Evolutionary conservation across 2,329 filamentous ascomycete species (phyloP).

Genomic region (Macroventuria anomochaeta): DNA sequence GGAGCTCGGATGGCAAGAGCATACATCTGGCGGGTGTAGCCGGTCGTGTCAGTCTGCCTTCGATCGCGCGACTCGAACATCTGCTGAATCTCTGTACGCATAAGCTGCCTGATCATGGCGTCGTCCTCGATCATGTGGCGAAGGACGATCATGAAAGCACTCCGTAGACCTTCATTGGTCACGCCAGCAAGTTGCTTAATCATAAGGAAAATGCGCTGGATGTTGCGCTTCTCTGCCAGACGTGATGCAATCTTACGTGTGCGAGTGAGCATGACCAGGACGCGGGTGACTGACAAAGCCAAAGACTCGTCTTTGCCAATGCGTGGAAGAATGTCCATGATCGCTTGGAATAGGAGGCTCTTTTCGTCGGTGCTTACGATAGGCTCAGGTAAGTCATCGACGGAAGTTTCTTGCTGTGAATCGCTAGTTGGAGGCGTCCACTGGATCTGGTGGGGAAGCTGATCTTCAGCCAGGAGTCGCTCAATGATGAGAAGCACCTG

Average conservation of each 20-base stretch:
- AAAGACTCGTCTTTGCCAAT: conserved; percentile 87
- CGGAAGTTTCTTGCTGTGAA: conserved; percentile 57
- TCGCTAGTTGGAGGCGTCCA: conserved; percentile 68
- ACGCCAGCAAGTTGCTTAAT: conserved; percentile 86
- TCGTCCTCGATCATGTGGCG: conserved; percentile 96
- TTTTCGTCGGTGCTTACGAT: conserved; percentile 72
- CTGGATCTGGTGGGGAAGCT: conserved; percentile 74
- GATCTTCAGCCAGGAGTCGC: conserved; percentile 86
- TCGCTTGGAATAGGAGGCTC: conserved; percentile 71
- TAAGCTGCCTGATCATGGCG: conserved; percentile 86
- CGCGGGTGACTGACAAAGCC: conserved; percentile 80
- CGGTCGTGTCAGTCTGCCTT: conserved; percentile 68
- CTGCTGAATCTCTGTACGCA: conserved; percentile 85
- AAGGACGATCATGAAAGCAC: conserved; percentile 81
- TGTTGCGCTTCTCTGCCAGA: conserved; percentile 85
- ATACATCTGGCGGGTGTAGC: conserved; percentile 78
- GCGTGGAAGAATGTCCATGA: conserved; percentile 84
- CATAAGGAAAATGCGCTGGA: conserved; percentile 93
- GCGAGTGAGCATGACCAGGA: conserved; percentile 87
- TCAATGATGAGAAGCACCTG: conserved; percentile 91
- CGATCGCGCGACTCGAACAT: conserved; percentile 67
- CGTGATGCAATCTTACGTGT: conserved; percentile 74
- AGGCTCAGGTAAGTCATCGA: conserved; percentile 66
- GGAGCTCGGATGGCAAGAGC: conserved; percentile 82
- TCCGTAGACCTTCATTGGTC: conserved; percentile 76